A percentile compares a stretch with the other conserved stretches of the same genome.
These are phyloP conservation scores for Heliosperma pusillum DNA, from an alignment of 148 eudicot species.

Conservation along the genomic window DNA sequence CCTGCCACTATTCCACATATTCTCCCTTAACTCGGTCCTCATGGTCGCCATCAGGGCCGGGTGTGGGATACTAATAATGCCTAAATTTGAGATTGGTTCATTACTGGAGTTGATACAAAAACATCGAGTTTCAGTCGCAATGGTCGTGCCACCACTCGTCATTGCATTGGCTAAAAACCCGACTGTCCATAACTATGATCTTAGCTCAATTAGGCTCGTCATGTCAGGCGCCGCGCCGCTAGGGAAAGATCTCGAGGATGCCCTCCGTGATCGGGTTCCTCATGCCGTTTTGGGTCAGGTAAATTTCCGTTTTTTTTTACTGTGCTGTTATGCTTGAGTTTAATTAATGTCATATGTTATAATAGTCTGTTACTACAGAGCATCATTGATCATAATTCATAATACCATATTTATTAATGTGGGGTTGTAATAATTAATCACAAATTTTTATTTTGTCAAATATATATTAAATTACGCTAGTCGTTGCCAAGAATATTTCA, in stretches of 20 bases:
- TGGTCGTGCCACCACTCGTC: slow-evolving; percentile 89
- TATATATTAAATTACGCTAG: too few relatives aligned
- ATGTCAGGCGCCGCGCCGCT: slow-evolving; percentile 96
- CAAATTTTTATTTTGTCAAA: too few relatives aligned
- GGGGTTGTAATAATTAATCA: too few relatives aligned
- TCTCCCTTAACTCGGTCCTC: slow-evolving; percentile 63
- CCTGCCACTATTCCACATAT: slow-evolving; percentile 75
- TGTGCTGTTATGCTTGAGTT: background rate
- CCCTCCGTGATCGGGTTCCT: slow-evolving; percentile 58
- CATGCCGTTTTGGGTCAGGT: slow-evolving; percentile 90
- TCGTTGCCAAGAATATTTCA: too few relatives aligned
- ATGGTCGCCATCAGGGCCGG: slow-evolving; percentile 67
- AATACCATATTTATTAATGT: too few relatives aligned
- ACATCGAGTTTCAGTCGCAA: slow-evolving; percentile 65
- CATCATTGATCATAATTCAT: too few relatives aligned
- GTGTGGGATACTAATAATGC: slow-evolving; percentile 58
- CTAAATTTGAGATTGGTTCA: slow-evolving; percentile 57
- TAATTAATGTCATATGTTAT: background rate
- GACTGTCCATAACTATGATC: slow-evolving; percentile 53
- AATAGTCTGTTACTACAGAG: background rate
- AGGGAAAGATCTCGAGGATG: slow-evolving; percentile 88
- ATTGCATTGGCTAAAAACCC: slow-evolving; percentile 67
- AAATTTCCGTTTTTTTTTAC: background rate
- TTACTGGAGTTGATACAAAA: slow-evolving; percentile 50
- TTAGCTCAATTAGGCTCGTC: slow-evolving; percentile 57